Conservation (phyloP, 2,329 filamentous ascomycete species). For the Fusarium sp. region DNA sequence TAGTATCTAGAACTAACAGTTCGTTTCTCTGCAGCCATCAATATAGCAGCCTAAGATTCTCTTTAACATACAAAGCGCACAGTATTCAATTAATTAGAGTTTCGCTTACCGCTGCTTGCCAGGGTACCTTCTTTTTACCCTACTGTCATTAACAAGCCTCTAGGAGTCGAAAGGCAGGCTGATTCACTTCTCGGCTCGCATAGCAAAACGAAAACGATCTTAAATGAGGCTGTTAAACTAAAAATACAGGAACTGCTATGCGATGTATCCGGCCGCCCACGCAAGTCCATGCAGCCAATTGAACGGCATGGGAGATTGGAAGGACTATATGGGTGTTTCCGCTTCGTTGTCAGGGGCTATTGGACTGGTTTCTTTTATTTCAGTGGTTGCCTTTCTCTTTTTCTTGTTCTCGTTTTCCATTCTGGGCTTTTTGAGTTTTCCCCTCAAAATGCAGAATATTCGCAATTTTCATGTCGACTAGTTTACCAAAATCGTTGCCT, state of each 20-base stretch:
- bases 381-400: not conserved
- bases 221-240: not conserved
- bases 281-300: not conserved
- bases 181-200: no score
- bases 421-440: not conserved
- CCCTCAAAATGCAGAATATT: no score
- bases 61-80: no score
- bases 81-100: no score
- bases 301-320: rapidly evolving
- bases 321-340: not conserved
- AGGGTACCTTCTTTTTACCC: no score
- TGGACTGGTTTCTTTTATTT: not conserved
- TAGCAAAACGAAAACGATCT: not conserved
- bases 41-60: no score
- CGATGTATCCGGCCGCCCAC: rapidly evolving
- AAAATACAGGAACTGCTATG: not conserved
- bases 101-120: no score
- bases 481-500: not conserved
- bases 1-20: no score
- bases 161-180: no score
- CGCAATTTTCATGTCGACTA: not conserved
- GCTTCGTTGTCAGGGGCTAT: rapidly evolving
- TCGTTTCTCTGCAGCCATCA: no score
- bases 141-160: no score
- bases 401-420: conserved; percentile 3